phyloP scores from a whole-genome alignment of 306 rosid species.

The Castanea crenata region DNA sequence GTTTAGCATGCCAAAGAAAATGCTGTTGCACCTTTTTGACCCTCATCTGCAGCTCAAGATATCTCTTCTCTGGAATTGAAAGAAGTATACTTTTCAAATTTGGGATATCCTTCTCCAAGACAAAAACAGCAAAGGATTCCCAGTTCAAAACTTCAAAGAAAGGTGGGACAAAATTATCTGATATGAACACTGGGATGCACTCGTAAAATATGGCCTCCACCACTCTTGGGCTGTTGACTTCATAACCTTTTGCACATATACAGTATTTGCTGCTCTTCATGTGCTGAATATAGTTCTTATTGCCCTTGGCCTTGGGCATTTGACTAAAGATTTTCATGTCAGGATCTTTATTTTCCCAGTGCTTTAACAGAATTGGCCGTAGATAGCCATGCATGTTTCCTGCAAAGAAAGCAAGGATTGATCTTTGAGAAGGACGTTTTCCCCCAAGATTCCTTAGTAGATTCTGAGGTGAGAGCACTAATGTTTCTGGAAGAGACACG shows the following conservation, averaged over 20 bases:
- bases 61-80: slow-evolving; percentile 66
- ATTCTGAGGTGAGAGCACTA: slow-evolving; percentile 32
- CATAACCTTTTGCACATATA: slow-evolving; percentile 90
- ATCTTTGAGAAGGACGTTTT: slow-evolving; percentile 46
- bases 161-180: slow-evolving; percentile 92
- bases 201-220: slow-evolving; percentile 86
- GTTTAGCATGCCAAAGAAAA: slow-evolving; percentile 79
- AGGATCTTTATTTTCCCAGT: slow-evolving; percentile 91
- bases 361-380: slow-evolving; percentile 66
- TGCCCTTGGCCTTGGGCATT: slow-evolving; percentile 49
- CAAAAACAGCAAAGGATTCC: slow-evolving; percentile 87
- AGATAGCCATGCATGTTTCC: slow-evolving; percentile 83
- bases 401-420: slow-evolving; percentile 77
- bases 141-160: slow-evolving; percentile 76
- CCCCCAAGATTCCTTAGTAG: slow-evolving; percentile 70
- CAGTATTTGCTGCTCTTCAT: slow-evolving; percentile 96
- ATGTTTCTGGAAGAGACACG: slow-evolving; percentile 85
- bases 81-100: slow-evolving; percentile 72
- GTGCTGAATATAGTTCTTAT: slow-evolving; percentile 54
- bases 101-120: slow-evolving; percentile 77
- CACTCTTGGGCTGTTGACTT: slow-evolving; percentile 92
- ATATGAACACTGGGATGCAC: slow-evolving; percentile 84
- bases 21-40: slow-evolving; percentile 79
- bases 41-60: slow-evolving; percentile 65
- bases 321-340: slow-evolving; percentile 77